Evolutionary conservation across 2,329 filamentous ascomycete species (phyloP).

Genomic region (Cercospora canescens): DNA sequence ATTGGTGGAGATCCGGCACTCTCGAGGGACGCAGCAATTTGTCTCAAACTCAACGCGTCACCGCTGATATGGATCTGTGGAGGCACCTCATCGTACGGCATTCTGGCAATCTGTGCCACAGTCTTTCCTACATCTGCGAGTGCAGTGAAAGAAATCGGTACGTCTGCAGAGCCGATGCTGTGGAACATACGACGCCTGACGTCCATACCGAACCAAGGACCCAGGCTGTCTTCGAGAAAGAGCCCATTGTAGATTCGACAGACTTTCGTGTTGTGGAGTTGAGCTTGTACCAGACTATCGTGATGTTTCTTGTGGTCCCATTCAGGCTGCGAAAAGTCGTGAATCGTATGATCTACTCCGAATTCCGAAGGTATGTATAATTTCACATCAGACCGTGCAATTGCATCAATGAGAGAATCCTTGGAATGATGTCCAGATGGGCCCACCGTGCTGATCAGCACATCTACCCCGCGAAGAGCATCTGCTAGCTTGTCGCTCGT

Average conservation of each 20-base stretch:
- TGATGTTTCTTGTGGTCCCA: background rate
- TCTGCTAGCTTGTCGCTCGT: background rate
- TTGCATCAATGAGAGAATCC: background rate
- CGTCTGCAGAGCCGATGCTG: background rate
- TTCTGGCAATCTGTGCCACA: background rate
- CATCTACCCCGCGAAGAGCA: background rate
- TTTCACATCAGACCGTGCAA: background rate
- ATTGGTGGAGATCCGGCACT: background rate
- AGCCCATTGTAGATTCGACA: background rate
- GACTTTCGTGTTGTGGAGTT: background rate
- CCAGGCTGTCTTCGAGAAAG: background rate
- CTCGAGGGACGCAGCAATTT: background rate
- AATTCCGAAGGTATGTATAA: background rate
- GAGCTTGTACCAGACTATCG: background rate
- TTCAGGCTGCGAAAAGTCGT: background rate
- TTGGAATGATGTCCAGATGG: background rate
- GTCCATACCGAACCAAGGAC: background rate
- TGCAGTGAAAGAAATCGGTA: background rate
- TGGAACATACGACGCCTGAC: background rate
- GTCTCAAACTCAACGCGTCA: background rate
- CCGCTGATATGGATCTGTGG: background rate
- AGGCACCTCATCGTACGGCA: background rate
- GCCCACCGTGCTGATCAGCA: background rate
- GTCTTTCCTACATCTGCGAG: background rate
- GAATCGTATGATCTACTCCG: background rate